Evolutionary conservation across 495 filamentous ascomycete genomes (phyloP), one percentile per base, ranked within the genome.

Genomic region (Trichocladium antarcticum): DNA sequence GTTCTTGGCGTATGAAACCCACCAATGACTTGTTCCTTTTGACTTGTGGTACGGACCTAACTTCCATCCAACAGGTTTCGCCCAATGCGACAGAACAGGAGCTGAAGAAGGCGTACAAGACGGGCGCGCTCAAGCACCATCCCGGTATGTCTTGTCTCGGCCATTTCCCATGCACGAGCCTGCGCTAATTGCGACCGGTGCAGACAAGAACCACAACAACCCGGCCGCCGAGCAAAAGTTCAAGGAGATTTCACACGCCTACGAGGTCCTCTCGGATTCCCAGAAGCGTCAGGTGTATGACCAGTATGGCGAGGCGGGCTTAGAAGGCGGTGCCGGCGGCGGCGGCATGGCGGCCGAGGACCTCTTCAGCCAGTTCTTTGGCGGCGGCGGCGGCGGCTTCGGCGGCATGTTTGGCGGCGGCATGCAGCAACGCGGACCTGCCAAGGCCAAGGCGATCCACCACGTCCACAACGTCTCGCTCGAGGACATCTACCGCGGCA

Each of bases 391-490:
- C 53, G 85, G 85, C 46, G 82, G 83, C 48, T 76, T 80, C 20
- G 83, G 88, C 57, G 85, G 87, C 53, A 83, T 87, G 66, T 87
- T 92, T 72, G 80, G 89, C 57, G 85, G 86, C 45, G 84, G 83
- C 65, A 55, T 52, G 39, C 80, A 84, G 51, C 81, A 85, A 15
- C 76, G 78, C 34, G 89, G 89, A 19, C 92, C 90, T 6, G 85
- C 88, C 67, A 95, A 96, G 75, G 90, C 92, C 51, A 78, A 92
- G 54, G 89, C 85, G 43, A 99, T 99, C 57, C 85, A 93, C 66
- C 92, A 99, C 69, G 87, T 89, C 45, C 92, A 96, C 80, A 93
- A 97, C 66, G 92, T 99, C 46, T 87, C 88, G 29, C 75, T 99
- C 49, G 92, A 99, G 68, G 93, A 99, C 55, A 87, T 99, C 63